phyloP scores from a whole-genome alignment of 2,329 filamentous ascomycete species.

The Cucurbitaria berberidis region DNA sequence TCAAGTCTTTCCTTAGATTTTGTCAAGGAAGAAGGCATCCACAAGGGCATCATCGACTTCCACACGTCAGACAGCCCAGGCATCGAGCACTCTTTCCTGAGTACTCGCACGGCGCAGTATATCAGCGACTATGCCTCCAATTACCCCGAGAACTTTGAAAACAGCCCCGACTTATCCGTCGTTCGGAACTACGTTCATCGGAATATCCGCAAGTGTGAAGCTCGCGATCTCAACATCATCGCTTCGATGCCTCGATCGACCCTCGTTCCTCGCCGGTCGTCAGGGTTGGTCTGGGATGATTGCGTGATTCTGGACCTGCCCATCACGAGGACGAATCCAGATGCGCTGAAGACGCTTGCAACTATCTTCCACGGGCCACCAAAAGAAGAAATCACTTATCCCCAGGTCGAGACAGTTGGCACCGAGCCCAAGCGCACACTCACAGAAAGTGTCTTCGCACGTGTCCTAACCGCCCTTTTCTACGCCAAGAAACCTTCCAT shows the following conservation, averaged over 20 bases:
- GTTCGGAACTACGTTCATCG: constrained; percentile 57
- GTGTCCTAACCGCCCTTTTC: constrained; percentile 62
- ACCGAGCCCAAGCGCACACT: constrained; percentile 42
- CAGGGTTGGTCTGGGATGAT: constrained; percentile 45
- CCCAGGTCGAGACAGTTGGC: constrained; percentile 35
- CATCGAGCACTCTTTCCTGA: constrained; percentile 61
- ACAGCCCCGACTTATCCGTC: constrained; percentile 51
- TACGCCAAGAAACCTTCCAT: constrained; percentile 57
- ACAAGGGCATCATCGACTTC: constrained; percentile 57
- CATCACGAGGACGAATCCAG: constrained; percentile 59
- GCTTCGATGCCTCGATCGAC: constrained; percentile 61
- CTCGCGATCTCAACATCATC: constrained; percentile 63
- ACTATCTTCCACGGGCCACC: constrained; percentile 62
- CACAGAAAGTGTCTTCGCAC: constrained; percentile 60
- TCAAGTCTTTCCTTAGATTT: constrained; percentile 58
- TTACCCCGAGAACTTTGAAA: constrained; percentile 63
- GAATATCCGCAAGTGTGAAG: constrained; percentile 61
- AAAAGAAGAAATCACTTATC: constrained; percentile 46
- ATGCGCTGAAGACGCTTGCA: constrained; percentile 62
- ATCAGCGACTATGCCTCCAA: constrained; percentile 61
- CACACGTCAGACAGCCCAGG: constrained; percentile 58
- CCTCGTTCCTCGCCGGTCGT: constrained; percentile 54
- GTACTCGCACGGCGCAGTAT: constrained; percentile 63
- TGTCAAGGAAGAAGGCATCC: constrained; percentile 58
- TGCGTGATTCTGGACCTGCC: constrained; percentile 58